Evolutionary conservation across 768 basidiomycete species (phyloP).

Genomic region (Mycena crocata): DNA sequence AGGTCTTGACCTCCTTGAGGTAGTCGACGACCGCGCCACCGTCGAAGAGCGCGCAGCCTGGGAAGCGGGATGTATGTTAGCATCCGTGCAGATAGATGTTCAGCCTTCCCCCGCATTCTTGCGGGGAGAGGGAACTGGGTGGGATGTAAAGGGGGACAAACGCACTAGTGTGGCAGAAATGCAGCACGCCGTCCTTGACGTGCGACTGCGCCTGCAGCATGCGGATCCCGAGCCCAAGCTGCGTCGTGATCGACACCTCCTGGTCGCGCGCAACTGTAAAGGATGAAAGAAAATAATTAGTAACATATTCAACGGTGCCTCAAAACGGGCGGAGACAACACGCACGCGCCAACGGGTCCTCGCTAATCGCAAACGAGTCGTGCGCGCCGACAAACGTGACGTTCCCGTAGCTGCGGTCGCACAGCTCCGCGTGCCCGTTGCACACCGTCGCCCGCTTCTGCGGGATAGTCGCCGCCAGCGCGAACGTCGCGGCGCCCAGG

Average conservation of each 20-base stretch:
- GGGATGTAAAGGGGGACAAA: constrained; percentile 19
- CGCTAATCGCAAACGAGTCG: constrained; percentile 21
- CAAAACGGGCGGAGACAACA: not conserved
- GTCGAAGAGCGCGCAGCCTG: constrained; percentile 63
- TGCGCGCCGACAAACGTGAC: constrained; percentile 47
- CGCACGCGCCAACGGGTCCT: constrained; percentile 28
- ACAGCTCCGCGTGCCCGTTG: constrained; percentile 56
- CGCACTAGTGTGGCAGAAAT: constrained; percentile 71
- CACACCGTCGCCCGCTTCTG: not conserved
- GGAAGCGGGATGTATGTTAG: not conserved
- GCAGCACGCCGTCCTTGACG: constrained; percentile 56
- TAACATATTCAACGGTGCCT: not conserved
- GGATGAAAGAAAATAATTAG: not conserved
- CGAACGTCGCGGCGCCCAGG: constrained; percentile 8
- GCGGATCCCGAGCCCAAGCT: constrained; percentile 46
- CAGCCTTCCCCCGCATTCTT: no score
- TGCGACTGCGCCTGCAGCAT: constrained; percentile 52
- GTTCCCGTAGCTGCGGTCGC: constrained; percentile 53
- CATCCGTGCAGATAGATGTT: no score
- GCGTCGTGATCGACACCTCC: constrained; percentile 45
- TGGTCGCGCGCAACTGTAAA: constrained; percentile 54
- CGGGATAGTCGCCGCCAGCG: constrained; percentile 15
- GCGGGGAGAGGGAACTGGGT: no score
- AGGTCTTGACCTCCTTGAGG: constrained; percentile 63
- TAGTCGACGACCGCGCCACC: constrained; percentile 63